Evolutionary conservation across 495 filamentous ascomycete species (phyloP).

Genomic region (Filosporella fistucella): DNA sequence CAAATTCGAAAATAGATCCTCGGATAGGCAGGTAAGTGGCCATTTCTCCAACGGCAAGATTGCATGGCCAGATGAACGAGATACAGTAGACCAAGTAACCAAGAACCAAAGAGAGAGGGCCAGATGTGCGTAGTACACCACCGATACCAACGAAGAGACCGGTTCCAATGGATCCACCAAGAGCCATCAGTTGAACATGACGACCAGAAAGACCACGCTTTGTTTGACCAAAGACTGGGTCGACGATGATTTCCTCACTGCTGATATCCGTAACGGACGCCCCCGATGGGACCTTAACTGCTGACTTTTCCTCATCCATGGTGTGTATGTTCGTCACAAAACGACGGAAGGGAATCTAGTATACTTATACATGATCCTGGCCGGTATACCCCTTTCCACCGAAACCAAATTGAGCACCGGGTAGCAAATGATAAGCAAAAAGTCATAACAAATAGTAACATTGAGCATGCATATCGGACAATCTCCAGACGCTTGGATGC

Average conservation of each 20-base stretch:
- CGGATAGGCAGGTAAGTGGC: conserved; percentile 35
- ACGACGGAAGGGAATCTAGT: too few relatives aligned
- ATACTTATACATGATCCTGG: too few relatives aligned
- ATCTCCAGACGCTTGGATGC: too few relatives aligned
- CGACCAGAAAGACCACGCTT: conserved; percentile 30
- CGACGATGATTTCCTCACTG: not conserved
- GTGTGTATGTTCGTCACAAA: too few relatives aligned
- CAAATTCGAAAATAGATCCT: conserved; percentile 34
- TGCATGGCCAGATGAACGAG: conserved; percentile 37
- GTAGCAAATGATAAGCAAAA: too few relatives aligned
- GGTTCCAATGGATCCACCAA: conserved; percentile 37
- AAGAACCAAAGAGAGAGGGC: conserved; percentile 59
- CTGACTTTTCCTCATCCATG: not conserved
- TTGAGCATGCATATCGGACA: too few relatives aligned
- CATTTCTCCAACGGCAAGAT: conserved; percentile 30
- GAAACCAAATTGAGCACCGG: too few relatives aligned
- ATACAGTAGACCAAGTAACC: conserved; percentile 42
- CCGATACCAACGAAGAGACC: conserved; percentile 62
- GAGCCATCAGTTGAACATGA: conserved; percentile 45
- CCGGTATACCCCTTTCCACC: too few relatives aligned
- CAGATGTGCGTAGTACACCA: conserved; percentile 52
- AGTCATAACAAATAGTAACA: too few relatives aligned
- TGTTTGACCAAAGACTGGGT: conserved; percentile 4
- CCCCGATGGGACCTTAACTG: not conserved
- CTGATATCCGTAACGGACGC: not conserved